phyloP scores from a whole-genome alignment of 1,284 basidiomycete species.

The Porodaedalea pini region DNA sequence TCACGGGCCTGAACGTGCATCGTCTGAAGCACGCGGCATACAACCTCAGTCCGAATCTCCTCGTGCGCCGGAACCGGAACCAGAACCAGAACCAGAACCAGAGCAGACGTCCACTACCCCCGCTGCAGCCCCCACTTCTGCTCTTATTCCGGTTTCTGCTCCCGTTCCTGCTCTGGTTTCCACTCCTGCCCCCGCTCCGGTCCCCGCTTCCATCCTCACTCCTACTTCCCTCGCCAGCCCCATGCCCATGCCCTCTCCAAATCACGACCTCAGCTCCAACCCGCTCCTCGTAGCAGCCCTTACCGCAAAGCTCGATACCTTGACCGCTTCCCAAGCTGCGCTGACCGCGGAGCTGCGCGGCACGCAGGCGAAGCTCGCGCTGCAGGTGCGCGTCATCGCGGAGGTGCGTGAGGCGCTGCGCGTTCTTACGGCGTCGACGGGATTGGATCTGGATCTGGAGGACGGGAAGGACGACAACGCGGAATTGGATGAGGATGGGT shows the following conservation, averaged over 20 bases:
- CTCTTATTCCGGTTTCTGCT: not conserved
- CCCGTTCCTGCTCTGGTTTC: not conserved
- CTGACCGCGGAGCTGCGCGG: too few relatives aligned
- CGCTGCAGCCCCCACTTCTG: not conserved
- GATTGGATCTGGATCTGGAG: too few relatives aligned
- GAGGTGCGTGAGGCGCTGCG: too few relatives aligned
- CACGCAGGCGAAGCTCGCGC: not conserved
- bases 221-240: not conserved
- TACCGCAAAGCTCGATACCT: too few relatives aligned
- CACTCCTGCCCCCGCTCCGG: not conserved
- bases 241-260: slow-evolving; percentile 21
- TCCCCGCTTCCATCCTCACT: not conserved
- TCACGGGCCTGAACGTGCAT: not conserved
- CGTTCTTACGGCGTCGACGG: too few relatives aligned
- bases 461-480: too few relatives aligned
- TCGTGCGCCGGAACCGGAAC: not conserved
- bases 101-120: not conserved
- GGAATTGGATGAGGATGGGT: too few relatives aligned
- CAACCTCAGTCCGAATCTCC: not conserved
- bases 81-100: not conserved
- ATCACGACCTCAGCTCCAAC: slow-evolving; percentile 17
- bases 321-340: too few relatives aligned
- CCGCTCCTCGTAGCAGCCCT: too few relatives aligned
- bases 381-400: not conserved
- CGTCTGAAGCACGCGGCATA: not conserved